Conservation (phyloP, 1,284 basidiomycete genomes). For the Cutaneotrichosporon sp. region DNA sequence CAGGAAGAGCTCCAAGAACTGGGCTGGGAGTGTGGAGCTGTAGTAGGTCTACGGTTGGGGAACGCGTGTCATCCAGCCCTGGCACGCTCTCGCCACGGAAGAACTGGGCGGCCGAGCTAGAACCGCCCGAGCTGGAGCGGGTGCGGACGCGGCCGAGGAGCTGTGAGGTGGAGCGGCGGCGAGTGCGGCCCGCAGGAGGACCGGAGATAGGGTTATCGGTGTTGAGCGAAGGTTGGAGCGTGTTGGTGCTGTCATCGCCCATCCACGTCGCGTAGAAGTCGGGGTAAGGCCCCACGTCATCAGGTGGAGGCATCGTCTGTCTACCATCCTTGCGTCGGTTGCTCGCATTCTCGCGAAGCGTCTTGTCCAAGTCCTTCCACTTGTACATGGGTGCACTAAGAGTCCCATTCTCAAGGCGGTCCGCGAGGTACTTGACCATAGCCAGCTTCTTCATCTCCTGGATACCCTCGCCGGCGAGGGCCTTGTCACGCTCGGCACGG, state of each 20-base stretch:
- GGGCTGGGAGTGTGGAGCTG: not conserved
- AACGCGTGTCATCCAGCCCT: not conserved
- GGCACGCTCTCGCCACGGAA: not conserved
- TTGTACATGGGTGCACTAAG: not conserved
- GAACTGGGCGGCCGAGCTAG: not conserved
- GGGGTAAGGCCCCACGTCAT: not conserved
- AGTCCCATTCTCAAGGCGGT: not conserved
- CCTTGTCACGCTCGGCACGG: not conserved
- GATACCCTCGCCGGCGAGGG: not conserved
- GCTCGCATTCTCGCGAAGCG: not conserved
- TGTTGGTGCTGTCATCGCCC: not conserved
- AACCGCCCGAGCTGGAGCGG: not conserved
- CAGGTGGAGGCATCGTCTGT: not conserved
- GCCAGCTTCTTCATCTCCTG: not conserved
- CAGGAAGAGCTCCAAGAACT: not conserved
- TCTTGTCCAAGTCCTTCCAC: conserved; percentile 2
- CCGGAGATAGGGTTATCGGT: too few relatives aligned
- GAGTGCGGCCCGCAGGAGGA: not conserved
- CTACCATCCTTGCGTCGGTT: not conserved
- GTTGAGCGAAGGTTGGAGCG: too few relatives aligned
- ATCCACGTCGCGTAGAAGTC: not conserved
- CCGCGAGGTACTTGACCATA: conserved; percentile 1
- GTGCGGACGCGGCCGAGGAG: not conserved
- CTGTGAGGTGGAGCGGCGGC: too few relatives aligned
- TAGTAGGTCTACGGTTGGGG: not conserved